These are phyloP conservation scores for Orbilia quercus DNA, from an alignment of 2,329 filamentous ascomycete species.

Conservation along the genomic window DNA sequence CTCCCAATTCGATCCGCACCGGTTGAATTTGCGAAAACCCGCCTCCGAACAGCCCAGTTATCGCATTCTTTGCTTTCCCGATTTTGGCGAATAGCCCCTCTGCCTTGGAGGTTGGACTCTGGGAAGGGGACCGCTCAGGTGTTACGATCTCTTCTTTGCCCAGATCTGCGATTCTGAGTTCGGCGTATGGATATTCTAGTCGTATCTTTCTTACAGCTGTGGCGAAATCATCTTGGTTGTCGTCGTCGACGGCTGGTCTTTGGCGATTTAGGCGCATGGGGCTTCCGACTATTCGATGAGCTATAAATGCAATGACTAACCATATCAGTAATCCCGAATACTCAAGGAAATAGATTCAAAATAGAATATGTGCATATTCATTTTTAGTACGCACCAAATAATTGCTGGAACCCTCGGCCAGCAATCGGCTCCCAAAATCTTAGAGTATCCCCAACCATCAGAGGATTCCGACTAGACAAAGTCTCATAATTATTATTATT, in stretches of 20 bases:
- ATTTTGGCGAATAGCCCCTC: background rate
- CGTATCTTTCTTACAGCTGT: constrained; percentile 1
- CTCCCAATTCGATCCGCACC: background rate
- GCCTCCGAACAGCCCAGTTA: constrained; percentile 11
- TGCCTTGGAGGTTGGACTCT: background rate
- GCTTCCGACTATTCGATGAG: constrained; percentile 11
- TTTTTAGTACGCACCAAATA: constrained; percentile 26
- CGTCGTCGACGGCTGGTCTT: constrained; percentile 14
- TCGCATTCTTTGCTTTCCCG: constrained; percentile 12
- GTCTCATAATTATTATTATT: constrained; percentile 32
- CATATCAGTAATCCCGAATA: too few species aligned
- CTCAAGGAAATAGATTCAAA: background rate
- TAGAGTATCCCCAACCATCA: constrained; percentile 35
- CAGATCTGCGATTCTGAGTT: constrained; percentile 31
- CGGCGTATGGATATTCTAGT: constrained; percentile 36
- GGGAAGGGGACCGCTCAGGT: too few species aligned
- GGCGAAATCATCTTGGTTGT: constrained; percentile 9
- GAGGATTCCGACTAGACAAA: constrained; percentile 1
- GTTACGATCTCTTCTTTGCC: constrained; percentile 33
- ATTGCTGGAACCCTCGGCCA: constrained; percentile 18
- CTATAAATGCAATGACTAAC: constrained; percentile 4
- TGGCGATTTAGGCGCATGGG: constrained; percentile 25
- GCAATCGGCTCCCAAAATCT: constrained; percentile 23
- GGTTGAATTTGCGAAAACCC: background rate
- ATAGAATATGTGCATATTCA: too few species aligned